A percentile compares a stretch with the other conserved stretches of the same genome.
These are phyloP conservation scores for Sclerospora graminicola DNA, from an alignment of 352 stramenopile species.

Conservation along the genomic window DNA sequence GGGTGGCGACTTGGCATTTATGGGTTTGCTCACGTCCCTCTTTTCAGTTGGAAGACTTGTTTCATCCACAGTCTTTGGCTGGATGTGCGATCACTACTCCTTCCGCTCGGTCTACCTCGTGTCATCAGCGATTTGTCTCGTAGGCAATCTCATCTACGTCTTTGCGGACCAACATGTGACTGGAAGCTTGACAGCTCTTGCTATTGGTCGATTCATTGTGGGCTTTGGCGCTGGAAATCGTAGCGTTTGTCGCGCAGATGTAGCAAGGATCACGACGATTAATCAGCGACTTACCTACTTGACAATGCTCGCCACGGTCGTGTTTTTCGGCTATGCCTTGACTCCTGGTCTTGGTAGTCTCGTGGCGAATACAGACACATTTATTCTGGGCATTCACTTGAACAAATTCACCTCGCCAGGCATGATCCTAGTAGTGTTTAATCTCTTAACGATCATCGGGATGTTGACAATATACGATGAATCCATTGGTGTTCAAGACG, in stretches of 20 bases:
- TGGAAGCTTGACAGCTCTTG: slow-evolving; percentile 38
- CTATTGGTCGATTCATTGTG: slow-evolving; percentile 51
- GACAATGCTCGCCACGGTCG: slow-evolving; percentile 56
- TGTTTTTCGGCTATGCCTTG: slow-evolving; percentile 60
- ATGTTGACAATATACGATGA: slow-evolving; percentile 56
- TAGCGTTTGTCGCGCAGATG: slow-evolving; percentile 56
- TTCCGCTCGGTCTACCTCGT: slow-evolving; percentile 69
- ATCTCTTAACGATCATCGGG: slow-evolving; percentile 38
- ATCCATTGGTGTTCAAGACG: slow-evolving; percentile 32
- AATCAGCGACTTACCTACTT: slow-evolving; percentile 61
- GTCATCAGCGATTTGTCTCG: slow-evolving; percentile 46
- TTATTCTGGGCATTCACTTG: slow-evolving; percentile 41
- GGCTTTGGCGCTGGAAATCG: slow-evolving; percentile 65
- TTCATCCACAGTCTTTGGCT: slow-evolving; percentile 64
- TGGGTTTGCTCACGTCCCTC: slow-evolving; percentile 62
- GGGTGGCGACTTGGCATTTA: slow-evolving; percentile 53
- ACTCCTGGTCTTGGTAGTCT: slow-evolving; percentile 53
- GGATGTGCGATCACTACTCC: slow-evolving; percentile 69
- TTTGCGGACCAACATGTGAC: slow-evolving; percentile 47
- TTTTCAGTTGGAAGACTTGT: slow-evolving; percentile 65
- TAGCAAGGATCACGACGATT: slow-evolving; percentile 52
- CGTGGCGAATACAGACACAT: slow-evolving; percentile 39
- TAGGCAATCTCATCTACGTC: slow-evolving; percentile 61
- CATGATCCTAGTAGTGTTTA: slow-evolving; percentile 44
- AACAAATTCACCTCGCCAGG: slow-evolving; percentile 60